Conservation (phyloP, 768 basidiomycete species). For the Boletus rufocinnamomeus region DNA sequence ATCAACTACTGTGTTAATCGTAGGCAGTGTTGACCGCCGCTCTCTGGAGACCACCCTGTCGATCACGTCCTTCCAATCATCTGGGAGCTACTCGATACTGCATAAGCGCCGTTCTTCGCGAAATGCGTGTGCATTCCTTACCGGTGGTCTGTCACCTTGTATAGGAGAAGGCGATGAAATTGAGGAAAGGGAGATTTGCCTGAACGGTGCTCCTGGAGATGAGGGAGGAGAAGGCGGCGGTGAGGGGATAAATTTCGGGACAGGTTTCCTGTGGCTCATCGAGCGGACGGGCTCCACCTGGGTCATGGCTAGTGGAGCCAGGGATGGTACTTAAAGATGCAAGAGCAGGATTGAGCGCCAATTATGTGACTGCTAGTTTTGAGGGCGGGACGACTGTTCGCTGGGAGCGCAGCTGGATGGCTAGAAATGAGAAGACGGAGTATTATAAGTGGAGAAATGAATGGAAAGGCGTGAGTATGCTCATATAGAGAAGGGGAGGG, state of each 20-base stretch:
- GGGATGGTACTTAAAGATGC: conserved; percentile 7
- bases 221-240: conserved; percentile 48
- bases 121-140: conserved; percentile 19
- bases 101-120: conserved; percentile 7
- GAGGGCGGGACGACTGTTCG: conserved; percentile 16
- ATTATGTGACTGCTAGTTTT: conserved; percentile 11
- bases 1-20: conserved; percentile 37
- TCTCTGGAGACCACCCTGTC: conserved; percentile 36
- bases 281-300: conserved; percentile 33
- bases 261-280: conserved; percentile 73
- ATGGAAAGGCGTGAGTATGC: conserved; percentile 23
- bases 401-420: conserved; percentile 29
- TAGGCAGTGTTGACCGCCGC: conserved; percentile 32
- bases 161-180: conserved; percentile 24
- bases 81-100: conserved; percentile 28
- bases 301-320: conserved; percentile 26
- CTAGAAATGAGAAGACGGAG: conserved; percentile 30
- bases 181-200: conserved; percentile 33
- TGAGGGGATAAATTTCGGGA: conserved; percentile 65
- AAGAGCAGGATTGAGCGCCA: conserved; percentile 15
- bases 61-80: conserved; percentile 40
- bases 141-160: conserved; percentile 33
- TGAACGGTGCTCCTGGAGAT: conserved; percentile 37
- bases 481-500: conserved; percentile 35
- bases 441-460: conserved; percentile 34